Evolutionary conservation across 805 yeast genomes (phyloP), one percentile per base, ranked within the genome.

Genomic region (Candida boidinii): DNA sequence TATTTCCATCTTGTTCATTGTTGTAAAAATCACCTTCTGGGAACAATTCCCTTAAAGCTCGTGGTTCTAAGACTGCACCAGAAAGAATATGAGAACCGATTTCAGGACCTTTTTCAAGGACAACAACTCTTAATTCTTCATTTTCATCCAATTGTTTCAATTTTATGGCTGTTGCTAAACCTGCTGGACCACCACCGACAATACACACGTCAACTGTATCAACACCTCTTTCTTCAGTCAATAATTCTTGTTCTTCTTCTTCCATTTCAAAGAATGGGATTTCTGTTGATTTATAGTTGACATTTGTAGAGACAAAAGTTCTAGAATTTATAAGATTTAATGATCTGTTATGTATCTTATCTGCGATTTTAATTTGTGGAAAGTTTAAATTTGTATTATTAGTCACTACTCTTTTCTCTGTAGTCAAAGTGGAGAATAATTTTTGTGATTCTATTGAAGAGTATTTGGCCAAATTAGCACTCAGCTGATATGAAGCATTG

Each of bases 141-240:
- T 66, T 58, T 34, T 68, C 62, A 49, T 88, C 96, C 23, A 90
- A 60, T 53, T 88, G 96, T 55, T 92, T 92, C 39, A 86, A 64
- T 44, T 73, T 70, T 41, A 92, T 92, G 10, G 97, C 97, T 2
- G 98, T 80, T 1, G 96, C 88, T 31, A 92, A 63, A 3, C 98
- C 98, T 2, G 97, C 94, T 6, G 97, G 97, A 0, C 98, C 98
- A 23, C 94, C 97, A 27, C 98, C 98, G 2, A 92, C 95, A 32
- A 92, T 86, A 48, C 94, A 83, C 16, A 92, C 95, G 55, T 92
- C 98, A 11, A 85, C 96, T 21, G 74, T 72, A 50, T 92, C 98
- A 11, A 68, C 72, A 5, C 83, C 94, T 36, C 97, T 66, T 41
- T 79, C 84, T 39, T 74, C 79, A 1, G 62, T 62, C 12, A 79